A percentile compares a stretch with the other conserved stretches of the same genome.
Conservation (phyloP, 2,329 filamentous ascomycete species). For the Botrytis fragariae region DNA sequence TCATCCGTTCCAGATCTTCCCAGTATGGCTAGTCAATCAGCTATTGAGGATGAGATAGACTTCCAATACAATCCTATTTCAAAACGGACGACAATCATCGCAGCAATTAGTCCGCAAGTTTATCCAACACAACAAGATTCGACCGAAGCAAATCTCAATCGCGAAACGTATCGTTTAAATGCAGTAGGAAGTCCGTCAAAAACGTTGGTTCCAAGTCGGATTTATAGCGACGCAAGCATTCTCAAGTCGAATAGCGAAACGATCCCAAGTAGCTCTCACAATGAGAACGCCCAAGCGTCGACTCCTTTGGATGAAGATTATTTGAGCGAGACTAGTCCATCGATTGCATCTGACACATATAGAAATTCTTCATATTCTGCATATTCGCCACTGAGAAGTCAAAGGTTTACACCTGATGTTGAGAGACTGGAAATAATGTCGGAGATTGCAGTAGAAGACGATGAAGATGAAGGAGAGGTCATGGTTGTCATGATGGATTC, state of each 20-base stretch:
- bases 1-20: conserved; percentile 49
- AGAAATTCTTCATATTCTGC: conserved; percentile 54
- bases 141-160: background rate
- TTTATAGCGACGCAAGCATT: conserved; percentile 12
- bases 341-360: conserved; percentile 46
- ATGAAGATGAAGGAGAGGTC: conserved; percentile 38
- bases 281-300: background rate
- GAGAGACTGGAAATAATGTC: background rate
- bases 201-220: conserved; percentile 2
- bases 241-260: conserved; percentile 37
- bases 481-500: conserved; percentile 49
- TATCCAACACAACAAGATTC: conserved; percentile 8
- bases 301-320: conserved; percentile 39
- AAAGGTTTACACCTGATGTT: background rate
- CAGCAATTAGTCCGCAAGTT: conserved; percentile 25
- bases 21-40: conserved; percentile 15
- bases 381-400: conserved; percentile 43
- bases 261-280: background rate
- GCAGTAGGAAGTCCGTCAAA: background rate
- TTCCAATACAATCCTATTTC: conserved; percentile 30
- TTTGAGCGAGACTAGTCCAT: conserved; percentile 33
- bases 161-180: conserved; percentile 35
- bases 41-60: conserved; percentile 29
- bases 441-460: background rate
- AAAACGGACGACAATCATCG: conserved; percentile 34